Evolutionary conservation across 169 alveolate species (phyloP), one percentile per base, ranked within the genome.

Genomic region (Cryptosporidium sp.): DNA sequence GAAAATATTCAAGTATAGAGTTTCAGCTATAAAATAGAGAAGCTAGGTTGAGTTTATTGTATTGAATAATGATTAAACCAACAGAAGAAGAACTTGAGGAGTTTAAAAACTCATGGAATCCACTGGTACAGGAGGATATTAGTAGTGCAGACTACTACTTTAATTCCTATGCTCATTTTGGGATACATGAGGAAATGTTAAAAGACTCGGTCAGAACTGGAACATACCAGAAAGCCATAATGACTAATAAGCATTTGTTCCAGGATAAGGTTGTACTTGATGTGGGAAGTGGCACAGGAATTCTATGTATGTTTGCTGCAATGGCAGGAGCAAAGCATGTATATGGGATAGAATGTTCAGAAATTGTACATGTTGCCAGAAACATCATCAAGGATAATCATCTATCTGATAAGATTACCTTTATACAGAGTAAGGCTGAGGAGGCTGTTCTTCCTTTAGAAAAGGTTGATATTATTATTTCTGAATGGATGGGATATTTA

Each of bases 401-500:
- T 12, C 86, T 96, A 31, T 87, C 91, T 1, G 98, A 96, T 52
- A 93, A 94, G 91, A 96, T 98, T 43, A 97, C 99, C 18, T 94
- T 96, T 62, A 85, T 98, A 23, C 95, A 97, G 87, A 98, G 98
- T 16, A 96, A 97, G 92, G 99, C 98, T 18, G 99, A 98, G 91
- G 99, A 98, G 43, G 93, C 97, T 18, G 97, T 94, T 41, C 93
- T 97, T 31, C 99, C 99, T 21, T 98, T 97, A 10, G 97, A 96
- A 55, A 92, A 96, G 70, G 99, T 98, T 5, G 99, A 98, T 91
- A 97, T 98, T 67, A 98, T 98, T 65, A 94, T 98, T 51, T 95
- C 98, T 33, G 99, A 98, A 92, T 98, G 99, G 99, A 98, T 98
- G 99, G 99, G 99, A 0, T 97, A 98, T 91, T 97, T 97, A 91